These are phyloP conservation scores for Amanita inopinata DNA, from an alignment of 768 basidiomycete species.

Conservation along the genomic window DNA sequence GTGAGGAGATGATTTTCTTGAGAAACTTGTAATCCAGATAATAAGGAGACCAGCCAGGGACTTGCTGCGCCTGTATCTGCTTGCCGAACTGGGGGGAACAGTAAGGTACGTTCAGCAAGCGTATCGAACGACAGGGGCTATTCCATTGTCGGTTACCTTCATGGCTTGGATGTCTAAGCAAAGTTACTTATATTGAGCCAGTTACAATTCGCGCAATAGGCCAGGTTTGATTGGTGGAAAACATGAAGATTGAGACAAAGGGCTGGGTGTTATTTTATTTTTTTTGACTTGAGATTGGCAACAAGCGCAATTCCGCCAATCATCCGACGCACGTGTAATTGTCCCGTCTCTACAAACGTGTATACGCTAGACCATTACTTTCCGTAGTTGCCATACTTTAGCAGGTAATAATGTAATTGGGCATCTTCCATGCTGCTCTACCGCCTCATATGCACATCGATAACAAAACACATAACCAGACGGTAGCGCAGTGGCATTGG, in stretches of 20 bases:
- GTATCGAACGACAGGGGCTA: not conserved
- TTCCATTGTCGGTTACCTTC: slow-evolving; percentile 1
- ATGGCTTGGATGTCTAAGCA: too few relatives aligned
- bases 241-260: not conserved
- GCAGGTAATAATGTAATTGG: slow-evolving; percentile 79
- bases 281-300: too few relatives aligned
- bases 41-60: slow-evolving; percentile 92
- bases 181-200: too few relatives aligned
- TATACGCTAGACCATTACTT: slow-evolving; percentile 65
- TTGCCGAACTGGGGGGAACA: slow-evolving; percentile 82
- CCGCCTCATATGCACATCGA: slow-evolving; percentile 77
- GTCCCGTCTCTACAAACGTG: slow-evolving; percentile 47
- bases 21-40: slow-evolving; percentile 98
- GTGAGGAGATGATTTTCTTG: slow-evolving; percentile 97
- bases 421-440: slow-evolving; percentile 70
- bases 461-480: slow-evolving; percentile 96
- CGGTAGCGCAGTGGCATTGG: slow-evolving; percentile 84
- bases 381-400: slow-evolving; percentile 74
- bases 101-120: not conserved
- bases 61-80: slow-evolving; percentile 90
- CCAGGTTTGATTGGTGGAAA: slow-evolving; percentile 1
- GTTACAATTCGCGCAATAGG: too few relatives aligned
- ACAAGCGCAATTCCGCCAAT: not conserved
- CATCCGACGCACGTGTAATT: slow-evolving; percentile 2
- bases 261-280: not conserved